Evolutionary conservation across 768 basidiomycete genomes (phyloP).

Genomic region (Scleroderma citrinum): DNA sequence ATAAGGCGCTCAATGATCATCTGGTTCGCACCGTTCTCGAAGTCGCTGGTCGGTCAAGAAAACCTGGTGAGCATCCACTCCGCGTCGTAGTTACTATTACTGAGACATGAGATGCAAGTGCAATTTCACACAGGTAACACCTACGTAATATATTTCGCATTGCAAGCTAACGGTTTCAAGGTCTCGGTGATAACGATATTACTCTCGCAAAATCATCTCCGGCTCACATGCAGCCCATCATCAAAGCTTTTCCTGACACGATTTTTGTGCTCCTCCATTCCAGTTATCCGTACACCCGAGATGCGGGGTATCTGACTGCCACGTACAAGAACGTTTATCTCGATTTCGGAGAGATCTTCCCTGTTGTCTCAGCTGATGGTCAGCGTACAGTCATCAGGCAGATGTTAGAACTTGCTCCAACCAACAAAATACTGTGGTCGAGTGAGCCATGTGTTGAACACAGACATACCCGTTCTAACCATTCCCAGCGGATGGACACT

Average conservation of each 20-base stretch:
- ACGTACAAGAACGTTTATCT: slow-evolving; percentile 71
- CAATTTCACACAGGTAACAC: slow-evolving; percentile 68
- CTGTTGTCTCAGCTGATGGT: slow-evolving; percentile 55
- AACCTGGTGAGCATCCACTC: slow-evolving; percentile 46
- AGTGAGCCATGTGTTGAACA: slow-evolving; percentile 37
- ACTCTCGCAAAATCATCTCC: slow-evolving; percentile 53
- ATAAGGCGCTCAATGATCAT: slow-evolving; percentile 62
- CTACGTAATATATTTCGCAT: neutral
- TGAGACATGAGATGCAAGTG: slow-evolving; percentile 35
- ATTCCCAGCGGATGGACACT: slow-evolving; percentile 17
- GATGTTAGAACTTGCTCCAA: slow-evolving; percentile 65
- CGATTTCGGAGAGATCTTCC: slow-evolving; percentile 79
- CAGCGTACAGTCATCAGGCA: slow-evolving; percentile 56
- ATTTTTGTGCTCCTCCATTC: slow-evolving; percentile 67
- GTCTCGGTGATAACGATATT: slow-evolving; percentile 73
- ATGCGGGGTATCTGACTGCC: slow-evolving; percentile 71
- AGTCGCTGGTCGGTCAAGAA: slow-evolving; percentile 45
- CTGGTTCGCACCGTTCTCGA: slow-evolving; percentile 52
- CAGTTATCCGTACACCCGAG: slow-evolving; percentile 72
- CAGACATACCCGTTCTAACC: slow-evolving; percentile 1
- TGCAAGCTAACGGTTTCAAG: slow-evolving; percentile 4
- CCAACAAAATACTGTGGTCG: slow-evolving; percentile 78
- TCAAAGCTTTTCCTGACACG: slow-evolving; percentile 55
- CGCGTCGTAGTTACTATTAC: neutral
- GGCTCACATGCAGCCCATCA: slow-evolving; percentile 60